Evolutionary conservation across 2,329 filamentous ascomycete genomes (phyloP).

Genomic region (Trichophyton mentagrophytes): DNA sequence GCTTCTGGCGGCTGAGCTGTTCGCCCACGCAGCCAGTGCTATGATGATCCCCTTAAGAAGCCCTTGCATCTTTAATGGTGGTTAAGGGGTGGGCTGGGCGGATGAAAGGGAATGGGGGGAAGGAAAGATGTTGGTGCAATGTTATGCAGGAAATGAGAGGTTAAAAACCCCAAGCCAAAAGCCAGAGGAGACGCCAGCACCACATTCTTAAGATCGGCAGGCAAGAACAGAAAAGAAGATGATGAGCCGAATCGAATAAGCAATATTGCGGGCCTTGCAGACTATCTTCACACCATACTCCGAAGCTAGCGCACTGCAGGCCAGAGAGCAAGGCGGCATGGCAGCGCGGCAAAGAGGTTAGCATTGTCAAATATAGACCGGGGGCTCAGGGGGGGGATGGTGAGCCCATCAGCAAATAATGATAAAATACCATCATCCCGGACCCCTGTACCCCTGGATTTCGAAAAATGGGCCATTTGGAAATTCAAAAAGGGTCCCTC

Average conservation of each 20-base stretch:
- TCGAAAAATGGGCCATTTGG: neutral
- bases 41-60: constrained; percentile 14
- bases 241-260: no score
- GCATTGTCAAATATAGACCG: neutral
- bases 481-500: neutral
- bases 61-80: neutral
- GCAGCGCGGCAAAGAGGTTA: neutral
- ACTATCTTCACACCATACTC: neutral
- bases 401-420: no score
- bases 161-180: neutral
- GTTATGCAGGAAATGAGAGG: neutral
- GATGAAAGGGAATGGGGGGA: neutral
- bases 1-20: constrained; percentile 11
- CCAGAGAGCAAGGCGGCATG: neutral
- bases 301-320: neutral
- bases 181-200: neutral
- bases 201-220: neutral
- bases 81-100: neutral
- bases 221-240: neutral
- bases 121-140: neutral
- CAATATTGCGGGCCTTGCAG: neutral
- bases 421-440: neutral
- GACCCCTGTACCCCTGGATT: neutral
- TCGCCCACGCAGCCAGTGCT: constrained; percentile 19
- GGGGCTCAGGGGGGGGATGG: neutral